Base-by-base conservation (phyloP, 305 asterid genomes). In the Fraxinus paxiana region DNA sequence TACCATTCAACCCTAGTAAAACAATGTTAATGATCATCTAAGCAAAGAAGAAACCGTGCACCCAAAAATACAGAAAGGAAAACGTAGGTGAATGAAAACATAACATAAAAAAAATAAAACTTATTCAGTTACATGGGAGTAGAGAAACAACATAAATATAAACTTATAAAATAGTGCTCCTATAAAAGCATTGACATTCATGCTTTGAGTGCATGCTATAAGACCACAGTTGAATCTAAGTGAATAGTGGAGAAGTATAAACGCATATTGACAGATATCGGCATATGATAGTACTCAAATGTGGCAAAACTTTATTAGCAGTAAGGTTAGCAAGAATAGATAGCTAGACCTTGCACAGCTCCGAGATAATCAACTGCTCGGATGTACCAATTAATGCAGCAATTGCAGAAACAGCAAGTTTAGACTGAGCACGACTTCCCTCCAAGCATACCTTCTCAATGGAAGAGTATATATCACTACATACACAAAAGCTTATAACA, bases 381-480 rank as follows among this genome's bases (percentile, higher is more conserved):
- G 90, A 82, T 65, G 93, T 77, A 75, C 81, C 89, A 84, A 89
- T 85, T 83, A 93, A 88, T 61, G 95, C 86, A 86, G 91, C 87
- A 82, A 93, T 87, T 80, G 92, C 98, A 82, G 95, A 89, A 78
- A 92, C 88, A 80, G 97, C 95, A 85, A 93, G 90, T 86, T 93
- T 95, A 81, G 98, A 84, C 86, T 93, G 90, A 31, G 82, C 80
- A 41, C 96, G 98, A 37, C 92, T 91, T 84, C 97, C 98, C 84
- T 89, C 92, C 84, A 95, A 54, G 85, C 98, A 93, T 72, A 91
- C 63, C 87, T 85, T 90, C 92, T 92, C 95, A 91, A 95, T 82
- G 88, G 88, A 89, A 72, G 90, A 73, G 86, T 92, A 91, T 59
- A 91, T 76, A 77, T 90, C 91, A 78, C 98, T 95, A 83, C 89